Conservation (phyloP, 805 yeast species). For the Starmerella ratchasimensis region DNA sequence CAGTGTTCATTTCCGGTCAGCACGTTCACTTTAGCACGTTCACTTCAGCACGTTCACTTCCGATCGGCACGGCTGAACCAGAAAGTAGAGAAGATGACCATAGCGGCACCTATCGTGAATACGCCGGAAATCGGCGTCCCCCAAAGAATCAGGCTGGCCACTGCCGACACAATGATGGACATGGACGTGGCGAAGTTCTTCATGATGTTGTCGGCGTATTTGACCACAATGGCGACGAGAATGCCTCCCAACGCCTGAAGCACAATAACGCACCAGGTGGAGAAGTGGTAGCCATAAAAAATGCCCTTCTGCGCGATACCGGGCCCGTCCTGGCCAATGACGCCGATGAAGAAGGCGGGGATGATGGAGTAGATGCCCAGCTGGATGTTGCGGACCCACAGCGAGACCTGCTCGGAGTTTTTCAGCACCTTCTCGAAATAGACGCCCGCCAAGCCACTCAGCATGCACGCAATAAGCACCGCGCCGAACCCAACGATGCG, state of each 20-base stretch:
- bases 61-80: constrained; percentile 24
- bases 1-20: too few relatives aligned
- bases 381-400: constrained; percentile 32
- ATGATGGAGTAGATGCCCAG: constrained; percentile 29
- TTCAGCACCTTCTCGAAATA: constrained; percentile 32
- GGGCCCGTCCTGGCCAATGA: constrained; percentile 27
- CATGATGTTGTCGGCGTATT: constrained; percentile 32
- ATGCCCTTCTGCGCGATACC: constrained; percentile 27
- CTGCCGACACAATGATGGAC: constrained; percentile 29
- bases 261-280: constrained; percentile 29
- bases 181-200: constrained; percentile 32
- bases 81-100: constrained; percentile 29
- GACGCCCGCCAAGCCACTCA: constrained; percentile 33
- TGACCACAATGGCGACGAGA: constrained; percentile 32
- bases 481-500: constrained; percentile 26
- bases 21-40: too few relatives aligned
- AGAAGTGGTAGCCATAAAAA: constrained; percentile 29
- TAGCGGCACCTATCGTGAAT: constrained; percentile 27
- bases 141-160: constrained; percentile 28
- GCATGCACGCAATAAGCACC: constrained; percentile 28
- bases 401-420: constrained; percentile 26
- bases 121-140: constrained; percentile 26
- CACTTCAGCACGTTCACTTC: not conserved
- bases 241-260: constrained; percentile 32
- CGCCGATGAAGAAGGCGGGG: constrained; percentile 30